These are phyloP conservation scores for Verticillium isaacii DNA, from an alignment of 2,329 filamentous ascomycete genomes.

Conservation along the genomic window DNA sequence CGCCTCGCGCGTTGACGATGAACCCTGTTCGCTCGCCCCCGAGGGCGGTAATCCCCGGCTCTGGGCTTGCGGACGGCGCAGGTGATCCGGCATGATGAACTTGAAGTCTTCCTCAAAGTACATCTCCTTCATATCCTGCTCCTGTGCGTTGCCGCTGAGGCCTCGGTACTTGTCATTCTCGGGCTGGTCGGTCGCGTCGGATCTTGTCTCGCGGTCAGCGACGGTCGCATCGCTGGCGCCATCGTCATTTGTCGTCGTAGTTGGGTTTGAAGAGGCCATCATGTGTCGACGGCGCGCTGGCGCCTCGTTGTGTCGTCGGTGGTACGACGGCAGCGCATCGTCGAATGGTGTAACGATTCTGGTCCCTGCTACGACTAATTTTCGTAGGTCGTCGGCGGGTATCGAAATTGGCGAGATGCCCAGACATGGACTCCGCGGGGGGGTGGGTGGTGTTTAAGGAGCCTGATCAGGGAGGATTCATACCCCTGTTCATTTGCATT, in stretches of 20 bases:
- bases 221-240: background rate
- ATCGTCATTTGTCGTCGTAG: background rate
- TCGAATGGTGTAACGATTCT: constrained; percentile 6
- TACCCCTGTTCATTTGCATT: too few relatives aligned
- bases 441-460: too few relatives aligned
- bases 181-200: background rate
- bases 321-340: background rate
- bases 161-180: background rate
- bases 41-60: background rate
- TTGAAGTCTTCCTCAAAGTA: background rate
- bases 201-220: background rate
- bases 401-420: too few relatives aligned
- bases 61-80: background rate
- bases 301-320: background rate
- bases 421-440: too few relatives aligned
- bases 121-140: background rate
- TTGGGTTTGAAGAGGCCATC: background rate
- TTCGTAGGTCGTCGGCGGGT: too few relatives aligned
- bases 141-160: background rate
- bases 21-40: background rate
- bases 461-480: too few relatives aligned
- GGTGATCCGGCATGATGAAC: background rate
- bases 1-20: background rate
- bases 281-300: background rate
- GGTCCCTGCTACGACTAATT: constrained; percentile 17